phyloP scores from a whole-genome alignment of 2,329 filamentous ascomycete species.

The Gaeumannomyces sp. region DNA sequence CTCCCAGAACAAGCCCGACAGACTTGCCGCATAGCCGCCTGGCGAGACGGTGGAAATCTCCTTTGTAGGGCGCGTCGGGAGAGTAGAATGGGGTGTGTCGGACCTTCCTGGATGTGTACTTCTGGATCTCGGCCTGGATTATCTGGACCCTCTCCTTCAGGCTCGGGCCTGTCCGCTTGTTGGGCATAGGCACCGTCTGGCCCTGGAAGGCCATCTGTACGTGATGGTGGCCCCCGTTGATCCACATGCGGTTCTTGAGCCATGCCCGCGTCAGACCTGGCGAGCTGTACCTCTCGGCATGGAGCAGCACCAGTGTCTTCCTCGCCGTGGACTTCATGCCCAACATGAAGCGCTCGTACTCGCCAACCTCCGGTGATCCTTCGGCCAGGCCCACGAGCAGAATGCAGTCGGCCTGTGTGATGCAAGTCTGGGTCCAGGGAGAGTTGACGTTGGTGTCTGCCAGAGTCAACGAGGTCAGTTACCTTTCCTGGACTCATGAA shows the following conservation, averaged over 20 bases:
- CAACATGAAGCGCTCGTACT: constrained; percentile 92
- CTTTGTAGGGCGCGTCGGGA: constrained; percentile 86
- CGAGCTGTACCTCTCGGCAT: constrained; percentile 79
- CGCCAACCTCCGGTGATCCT: constrained; percentile 81
- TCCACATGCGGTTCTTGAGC: constrained; percentile 91
- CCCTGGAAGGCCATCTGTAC: constrained; percentile 89
- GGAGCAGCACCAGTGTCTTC: constrained; percentile 85
- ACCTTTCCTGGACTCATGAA: not conserved
- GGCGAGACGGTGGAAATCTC: constrained; percentile 91
- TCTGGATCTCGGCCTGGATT: constrained; percentile 93
- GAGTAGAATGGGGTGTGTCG: constrained; percentile 85
- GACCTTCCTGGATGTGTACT: constrained; percentile 92
- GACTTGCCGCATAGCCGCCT: constrained; percentile 88
- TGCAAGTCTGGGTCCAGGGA: constrained; percentile 97
- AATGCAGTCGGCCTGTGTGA: constrained; percentile 94
- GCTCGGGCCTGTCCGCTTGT: constrained; percentile 74
- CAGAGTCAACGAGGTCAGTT: not conserved
- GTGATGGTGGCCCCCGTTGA: constrained; percentile 96
- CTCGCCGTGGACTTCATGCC: constrained; percentile 96
- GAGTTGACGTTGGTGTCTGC: constrained; percentile 92
- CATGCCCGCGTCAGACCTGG: constrained; percentile 82
- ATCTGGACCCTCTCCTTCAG: constrained; percentile 92
- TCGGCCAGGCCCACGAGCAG: constrained; percentile 87
- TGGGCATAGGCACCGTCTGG: constrained; percentile 66
- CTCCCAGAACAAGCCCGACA: constrained; percentile 87